Evolutionary conservation across 2,329 filamentous ascomycete genomes (phyloP), one percentile per base, ranked within the genome.

Genomic region (Nemania sp.): DNA sequence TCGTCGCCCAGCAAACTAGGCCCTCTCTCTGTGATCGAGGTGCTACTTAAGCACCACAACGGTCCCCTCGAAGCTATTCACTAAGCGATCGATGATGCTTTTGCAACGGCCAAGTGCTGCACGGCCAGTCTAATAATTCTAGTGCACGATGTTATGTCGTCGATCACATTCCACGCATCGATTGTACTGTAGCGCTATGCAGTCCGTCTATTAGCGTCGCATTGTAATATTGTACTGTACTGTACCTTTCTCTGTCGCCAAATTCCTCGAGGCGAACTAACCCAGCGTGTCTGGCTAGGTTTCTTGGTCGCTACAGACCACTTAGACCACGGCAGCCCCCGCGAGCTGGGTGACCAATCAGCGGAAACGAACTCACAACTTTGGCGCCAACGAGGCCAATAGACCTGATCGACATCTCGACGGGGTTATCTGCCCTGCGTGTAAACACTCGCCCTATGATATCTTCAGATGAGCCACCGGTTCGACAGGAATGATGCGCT

Each of bases 401-500:
- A 8, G 26, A n/a, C 30, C 15, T 14, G 28, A 11, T 31, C n/a
- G 11, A 36, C 42, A 45, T n/a, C n/a, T n/a, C n/a, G 12, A 14
- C 7, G 36, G 36, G 8, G 31, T 26, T 19, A 48, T 49, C 49
- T 53, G 49, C 48, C 39, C 39, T 37, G 31, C 46, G 17, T 40
- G 36, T 52, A 56, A 42, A 54, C 56, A 54, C 55, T 56, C 56
- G 52, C 51, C n/a, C 46, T 20, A 26, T 49, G 39, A 11, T 20
- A 19, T 36, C 37, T 15, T n/a, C 31, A 34, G 17, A 54, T 52
- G 43, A 59, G 57, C 54, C 60, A 52, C 48, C 4, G n/a, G 9
- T 24, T 26, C 3, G 33, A 44, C 14, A 47, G 37, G 53, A 53
- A 43, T n/a, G n/a, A n/a, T n/a, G n/a, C n/a, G n/a, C n/a, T n/a